These are phyloP conservation scores for Didymella glomerata DNA, from an alignment of 2,329 filamentous ascomycete species.

Conservation along the genomic window DNA sequence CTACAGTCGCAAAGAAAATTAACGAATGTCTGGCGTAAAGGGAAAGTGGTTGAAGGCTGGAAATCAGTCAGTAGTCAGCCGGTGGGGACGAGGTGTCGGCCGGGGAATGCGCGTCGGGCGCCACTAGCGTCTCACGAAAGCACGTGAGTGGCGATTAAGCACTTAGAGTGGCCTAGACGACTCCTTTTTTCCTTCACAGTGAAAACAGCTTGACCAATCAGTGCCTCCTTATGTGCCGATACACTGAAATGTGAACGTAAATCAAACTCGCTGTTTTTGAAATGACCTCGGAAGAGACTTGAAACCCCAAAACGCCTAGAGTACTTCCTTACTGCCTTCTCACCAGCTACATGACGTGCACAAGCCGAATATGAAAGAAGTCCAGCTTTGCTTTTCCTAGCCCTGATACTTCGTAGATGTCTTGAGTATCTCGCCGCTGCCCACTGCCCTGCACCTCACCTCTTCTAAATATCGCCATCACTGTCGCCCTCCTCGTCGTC, in stretches of 20 bases:
- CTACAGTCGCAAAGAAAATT: background rate
- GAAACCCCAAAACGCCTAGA: background rate
- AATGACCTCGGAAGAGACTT: background rate
- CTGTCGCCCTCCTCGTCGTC: slow-evolving; percentile 43
- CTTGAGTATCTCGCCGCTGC: background rate
- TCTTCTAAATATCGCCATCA: slow-evolving; percentile 36
- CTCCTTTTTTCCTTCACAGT: slow-evolving; percentile 8
- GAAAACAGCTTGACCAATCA: background rate
- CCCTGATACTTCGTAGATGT: background rate
- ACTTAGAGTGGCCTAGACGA: slow-evolving; percentile 13
- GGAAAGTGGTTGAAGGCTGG: slow-evolving; percentile 5
- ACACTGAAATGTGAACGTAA: background rate
- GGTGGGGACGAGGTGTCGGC: slow-evolving; percentile 21
- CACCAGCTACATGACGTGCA: background rate
- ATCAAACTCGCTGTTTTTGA: background rate
- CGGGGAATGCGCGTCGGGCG: slow-evolving; percentile 27
- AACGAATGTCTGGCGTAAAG: background rate
- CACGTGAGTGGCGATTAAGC: slow-evolving; percentile 33
- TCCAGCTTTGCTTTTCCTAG: slow-evolving; percentile 1
- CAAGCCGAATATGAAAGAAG: background rate
- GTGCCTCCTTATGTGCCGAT: background rate
- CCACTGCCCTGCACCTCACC: background rate
- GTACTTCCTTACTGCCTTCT: background rate
- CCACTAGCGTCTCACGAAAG: slow-evolving; percentile 29
- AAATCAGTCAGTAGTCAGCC: slow-evolving; percentile 5